These are phyloP conservation scores for Micractinium sp. DNA, from an alignment of 139 green algal species.

Conservation along the genomic window DNA sequence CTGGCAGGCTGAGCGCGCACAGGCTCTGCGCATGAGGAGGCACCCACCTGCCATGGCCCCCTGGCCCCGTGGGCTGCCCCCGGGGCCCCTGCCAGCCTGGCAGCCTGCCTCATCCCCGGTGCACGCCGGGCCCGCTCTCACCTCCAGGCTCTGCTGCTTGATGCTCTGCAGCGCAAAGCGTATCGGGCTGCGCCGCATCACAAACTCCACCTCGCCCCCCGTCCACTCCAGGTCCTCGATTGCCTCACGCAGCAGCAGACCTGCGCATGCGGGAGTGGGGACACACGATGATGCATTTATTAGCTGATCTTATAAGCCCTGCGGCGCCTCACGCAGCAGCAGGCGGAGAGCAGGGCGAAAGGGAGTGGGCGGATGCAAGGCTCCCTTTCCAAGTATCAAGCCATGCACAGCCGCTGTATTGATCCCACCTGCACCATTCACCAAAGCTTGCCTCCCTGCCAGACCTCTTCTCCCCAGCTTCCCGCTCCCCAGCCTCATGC, in stretches of 20 bases:
- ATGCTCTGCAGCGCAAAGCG: slow-evolving; percentile 7
- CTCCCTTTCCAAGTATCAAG: too few relatives aligned
- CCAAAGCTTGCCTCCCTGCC: not conserved
- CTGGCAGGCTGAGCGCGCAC: too few relatives aligned
- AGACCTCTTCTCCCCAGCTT: not conserved
- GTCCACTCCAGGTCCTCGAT: slow-evolving; percentile 51
- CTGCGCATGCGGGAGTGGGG: not conserved
- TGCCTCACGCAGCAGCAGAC: slow-evolving; percentile 43
- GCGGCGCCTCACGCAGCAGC: slow-evolving; percentile 49
- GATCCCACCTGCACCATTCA: not conserved
- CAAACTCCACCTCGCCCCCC: slow-evolving; percentile 22
- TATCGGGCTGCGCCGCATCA: slow-evolving; percentile 19
- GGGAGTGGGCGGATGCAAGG: too few relatives aligned
- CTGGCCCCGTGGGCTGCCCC: not conserved
- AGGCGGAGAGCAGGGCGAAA: not conserved
- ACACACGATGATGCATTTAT: too few relatives aligned
- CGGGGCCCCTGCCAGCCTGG: too few relatives aligned
- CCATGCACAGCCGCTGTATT: too few relatives aligned
- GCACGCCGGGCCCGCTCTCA: not conserved
- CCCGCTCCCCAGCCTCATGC: not conserved
- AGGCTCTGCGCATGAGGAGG: too few relatives aligned
- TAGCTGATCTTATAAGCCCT: too few relatives aligned
- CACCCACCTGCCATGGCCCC: too few relatives aligned
- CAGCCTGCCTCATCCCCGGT: not conserved
- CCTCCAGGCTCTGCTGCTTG: slow-evolving; percentile 28